Base-by-base conservation (phyloP, 2,329 filamentous ascomycete species). In the Lasiodiplodia citricola region DNA sequence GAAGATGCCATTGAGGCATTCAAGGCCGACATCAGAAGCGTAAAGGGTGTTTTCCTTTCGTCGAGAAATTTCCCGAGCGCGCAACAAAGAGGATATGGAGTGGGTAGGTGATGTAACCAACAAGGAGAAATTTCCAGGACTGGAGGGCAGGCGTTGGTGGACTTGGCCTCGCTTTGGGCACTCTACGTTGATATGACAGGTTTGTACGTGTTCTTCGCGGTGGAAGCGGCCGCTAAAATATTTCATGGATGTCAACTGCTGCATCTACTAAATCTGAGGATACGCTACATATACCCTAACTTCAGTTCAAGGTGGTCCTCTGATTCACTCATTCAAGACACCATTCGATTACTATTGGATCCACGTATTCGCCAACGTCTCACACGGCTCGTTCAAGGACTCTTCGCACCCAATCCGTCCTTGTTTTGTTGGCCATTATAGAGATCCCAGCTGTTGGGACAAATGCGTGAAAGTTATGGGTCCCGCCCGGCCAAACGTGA, bases 11-110 rank as follows among this genome's bases (percentile, higher is more conserved):
- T 93, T 73, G 88, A 88, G 71, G 88, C 87, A 75, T 84, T 92
- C 23, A 92, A 92, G 80, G 88, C 88, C 71, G 92, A 91, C 70
- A 94, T 96, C 64, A 83, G 92, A 71, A 87, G 91, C 68, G 87
- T 96, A 52, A 96, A 96, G 82, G 92, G 92, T 1, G 87, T 93
- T 13, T 82, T 96, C 72, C 79, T 96, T 68, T 93, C 89, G 74
- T 87, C 92, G 4, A 87, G 91, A 74, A 92, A 88, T 74, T 95
- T 95, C 72, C 91, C 78, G 16, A 68, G 67, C 18, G 25, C 67
- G 6, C 67, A 58, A 16, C 54, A 67, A 37, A 67, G 44, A 51
- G 44, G 25, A 3, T 18, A 35, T 25, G 28, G 44, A 2, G 21
- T 52, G 41, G 44, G 58, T 5, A 64, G 47, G 31, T 64, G 44